Conservation (phyloP, 768 basidiomycete species). For the Mrakia gelida region DNA sequence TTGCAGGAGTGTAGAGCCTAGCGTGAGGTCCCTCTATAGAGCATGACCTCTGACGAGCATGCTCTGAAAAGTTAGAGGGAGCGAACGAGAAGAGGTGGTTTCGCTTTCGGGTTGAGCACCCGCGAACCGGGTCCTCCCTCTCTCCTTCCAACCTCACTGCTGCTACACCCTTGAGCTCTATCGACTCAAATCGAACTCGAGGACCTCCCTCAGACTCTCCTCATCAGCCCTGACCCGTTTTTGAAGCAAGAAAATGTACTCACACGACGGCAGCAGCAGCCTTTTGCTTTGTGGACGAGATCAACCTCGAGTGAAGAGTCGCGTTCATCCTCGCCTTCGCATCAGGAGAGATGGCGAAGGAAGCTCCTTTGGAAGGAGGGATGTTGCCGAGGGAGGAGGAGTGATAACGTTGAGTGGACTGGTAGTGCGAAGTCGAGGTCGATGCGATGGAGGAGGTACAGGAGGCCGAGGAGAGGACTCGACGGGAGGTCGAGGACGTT, state of each 20-base stretch:
- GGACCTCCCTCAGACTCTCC: background rate
- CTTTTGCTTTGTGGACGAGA: background rate
- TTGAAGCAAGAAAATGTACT: conserved; percentile 2
- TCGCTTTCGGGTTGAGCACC: background rate
- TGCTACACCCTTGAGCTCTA: background rate
- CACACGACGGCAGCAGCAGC: conserved; percentile 26
- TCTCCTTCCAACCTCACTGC: background rate
- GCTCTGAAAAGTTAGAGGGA: background rate
- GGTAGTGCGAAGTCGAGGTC: background rate
- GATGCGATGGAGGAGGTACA: background rate
- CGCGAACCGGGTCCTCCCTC: conserved; percentile 1
- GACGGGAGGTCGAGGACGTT: conserved; percentile 7
- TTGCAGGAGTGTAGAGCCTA: background rate
- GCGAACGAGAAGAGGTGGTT: background rate
- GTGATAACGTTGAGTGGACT: background rate
- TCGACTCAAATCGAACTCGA: background rate
- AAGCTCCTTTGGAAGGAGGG: conserved; percentile 28
- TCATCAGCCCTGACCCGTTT: background rate
- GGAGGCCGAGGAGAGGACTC: background rate
- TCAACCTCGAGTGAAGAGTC: conserved; percentile 21
- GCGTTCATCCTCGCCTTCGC: conserved; percentile 24
- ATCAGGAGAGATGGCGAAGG: conserved; percentile 31
- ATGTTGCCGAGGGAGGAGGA: conserved; percentile 31
- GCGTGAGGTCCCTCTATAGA: background rate
- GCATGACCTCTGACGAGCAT: background rate